Evolutionary conservation across 768 basidiomycete genomes (phyloP), one percentile per base, ranked within the genome.

Genomic region (Lactifluus hygrophoroides): DNA sequence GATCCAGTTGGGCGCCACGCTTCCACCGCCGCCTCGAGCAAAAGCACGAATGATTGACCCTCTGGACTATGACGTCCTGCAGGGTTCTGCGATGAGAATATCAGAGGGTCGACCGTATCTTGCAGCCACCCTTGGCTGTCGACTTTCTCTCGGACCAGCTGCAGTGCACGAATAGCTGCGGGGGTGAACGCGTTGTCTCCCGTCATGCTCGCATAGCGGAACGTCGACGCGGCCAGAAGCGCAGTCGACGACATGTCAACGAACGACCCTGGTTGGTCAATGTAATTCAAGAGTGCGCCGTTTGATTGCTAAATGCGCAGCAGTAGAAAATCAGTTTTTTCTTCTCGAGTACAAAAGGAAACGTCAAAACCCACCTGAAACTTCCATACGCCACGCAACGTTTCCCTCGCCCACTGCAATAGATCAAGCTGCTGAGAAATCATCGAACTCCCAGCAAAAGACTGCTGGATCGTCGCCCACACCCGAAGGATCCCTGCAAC

Each of bases 401-500:
- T 82, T 64, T 84, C 80, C 23, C 74, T 64, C 14, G 81, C 77
- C 82, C 83, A 83, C n/a, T 64, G 58, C 10, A 71, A 72, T 11
- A 84, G 71, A 58, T 83, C 73, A 0, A 56, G 48, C 58, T 74
- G 74, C 51, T 83, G 74, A 3, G 62, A 61, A 32, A 58, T 28
- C 57, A 82, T 74, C 21, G 69, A 49, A 1, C 49, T 52, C 8
- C 72, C 73, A 45, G 71, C 69, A 10, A 68, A 65, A 0, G 81
- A 77, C 45, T 77, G 71, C 50, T 73, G 72, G 46, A 85, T 72
- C 0, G 82, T 84, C 46, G 76, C 74, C 6, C 80, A 68, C 2
- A 88, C 83, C 3, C 86, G 76, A 19, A 81, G 69, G 75, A 83
- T 82, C 1, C 85, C 84, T 3, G 79, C 80, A 0, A 82, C 84